Evolutionary conservation across 768 basidiomycete species (phyloP), one percentile per base, ranked within the genome.

Genomic region (Termitomyces sp.): DNA sequence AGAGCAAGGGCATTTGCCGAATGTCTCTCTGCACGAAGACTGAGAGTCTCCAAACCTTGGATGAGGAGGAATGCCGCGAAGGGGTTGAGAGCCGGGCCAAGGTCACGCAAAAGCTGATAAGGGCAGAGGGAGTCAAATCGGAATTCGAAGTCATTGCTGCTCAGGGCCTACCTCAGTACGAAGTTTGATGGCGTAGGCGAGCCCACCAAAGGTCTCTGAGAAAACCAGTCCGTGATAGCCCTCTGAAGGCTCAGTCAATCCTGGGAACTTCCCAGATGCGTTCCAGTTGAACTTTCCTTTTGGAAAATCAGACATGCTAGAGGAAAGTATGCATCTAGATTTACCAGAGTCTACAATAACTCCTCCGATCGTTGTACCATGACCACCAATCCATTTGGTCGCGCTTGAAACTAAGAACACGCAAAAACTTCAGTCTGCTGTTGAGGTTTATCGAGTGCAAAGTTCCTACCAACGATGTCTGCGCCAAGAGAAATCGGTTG

Each of bases 341-440:
- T 11, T 12, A 38, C 47, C 47, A 10, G 80, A 77, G 65, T 91
- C 89, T 42, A 92, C 67, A 56, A 92, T 71, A 23, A 90, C 81
- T 43, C 90, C 90, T 3, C 77, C 88, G 47, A 92, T 88, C 20
- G 86, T 88, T 0, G 85, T 91, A 22, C 90, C 89, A 55, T 90
- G 88, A 0, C 86, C 86, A 9, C 86, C 85, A 33, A 91, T 89
- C 90, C 90, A 92, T 64, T 93, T 91, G 0, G 90, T 91, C 1
- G 87, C 87, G 45, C 84, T 87, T n/a, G n/a, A n/a, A n/a, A n/a
- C n/a, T n/a, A n/a, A n/a, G n/a, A n/a, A n/a, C n/a, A n/a, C n/a
- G n/a, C n/a, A n/a, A n/a, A n/a, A n/a, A n/a, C n/a, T n/a, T n/a
- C n/a, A n/a, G n/a, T n/a, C n/a, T n/a, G n/a, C n/a, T n/a, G n/a